Conservation (phyloP, 202 grass and related monocot species). For the Schoenoplectus triqueter region DNA sequence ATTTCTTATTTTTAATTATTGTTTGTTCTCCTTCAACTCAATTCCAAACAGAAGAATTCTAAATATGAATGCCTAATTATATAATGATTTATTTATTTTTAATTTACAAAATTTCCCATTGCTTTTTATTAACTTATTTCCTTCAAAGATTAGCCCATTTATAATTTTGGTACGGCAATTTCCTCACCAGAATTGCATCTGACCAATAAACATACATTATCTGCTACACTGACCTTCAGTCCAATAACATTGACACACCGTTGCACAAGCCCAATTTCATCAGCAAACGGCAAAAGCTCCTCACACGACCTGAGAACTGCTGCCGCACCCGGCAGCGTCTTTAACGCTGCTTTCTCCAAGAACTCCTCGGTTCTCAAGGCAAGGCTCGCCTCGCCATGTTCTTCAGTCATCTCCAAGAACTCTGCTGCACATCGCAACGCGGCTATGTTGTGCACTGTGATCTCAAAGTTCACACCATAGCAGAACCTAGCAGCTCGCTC, state of each 20-base stretch:
- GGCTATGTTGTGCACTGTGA: constrained; percentile 61
- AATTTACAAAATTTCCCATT: not conserved
- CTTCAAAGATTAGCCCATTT: not conserved
- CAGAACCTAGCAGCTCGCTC: constrained; percentile 72
- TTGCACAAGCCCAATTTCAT: constrained; percentile 50
- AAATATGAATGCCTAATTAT: not conserved
- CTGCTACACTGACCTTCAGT: constrained; percentile 38
- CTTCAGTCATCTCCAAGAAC: constrained; percentile 66
- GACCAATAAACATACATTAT: not conserved
- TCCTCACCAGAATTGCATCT: not conserved
- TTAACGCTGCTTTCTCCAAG: constrained; percentile 53
- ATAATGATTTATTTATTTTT: not conserved
- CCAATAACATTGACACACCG: constrained; percentile 54
- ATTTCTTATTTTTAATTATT: not conserved
- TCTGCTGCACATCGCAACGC: constrained; percentile 60
- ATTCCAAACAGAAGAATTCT: not conserved
- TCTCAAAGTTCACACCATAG: constrained; percentile 80
- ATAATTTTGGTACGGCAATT: not conserved
- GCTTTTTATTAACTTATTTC: not conserved
- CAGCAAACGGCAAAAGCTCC: constrained; percentile 43
- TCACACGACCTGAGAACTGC: constrained; percentile 76
- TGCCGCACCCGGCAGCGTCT: constrained; percentile 52
- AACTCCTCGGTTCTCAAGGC: constrained; percentile 65
- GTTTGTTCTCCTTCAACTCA: not conserved
- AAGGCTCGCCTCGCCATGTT: constrained; percentile 48